These are phyloP conservation scores for Ustilago tritici DNA, from an alignment of 1,284 basidiomycete species.

Conservation along the genomic window DNA sequence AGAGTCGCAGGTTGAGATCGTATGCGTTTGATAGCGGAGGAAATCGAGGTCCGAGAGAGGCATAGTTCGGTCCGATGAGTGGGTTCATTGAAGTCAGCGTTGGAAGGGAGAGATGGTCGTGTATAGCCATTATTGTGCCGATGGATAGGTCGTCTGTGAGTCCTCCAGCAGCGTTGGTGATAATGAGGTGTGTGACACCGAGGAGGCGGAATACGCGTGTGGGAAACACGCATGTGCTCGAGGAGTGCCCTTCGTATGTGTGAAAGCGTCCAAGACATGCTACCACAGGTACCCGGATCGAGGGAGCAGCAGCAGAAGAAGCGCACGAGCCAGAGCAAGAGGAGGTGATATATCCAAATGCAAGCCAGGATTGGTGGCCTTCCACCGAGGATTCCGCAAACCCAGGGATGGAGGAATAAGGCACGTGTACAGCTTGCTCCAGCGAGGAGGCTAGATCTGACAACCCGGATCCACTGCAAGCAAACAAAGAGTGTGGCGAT, in stretches of 20 bases:
- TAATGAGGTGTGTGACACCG: conserved; percentile 80
- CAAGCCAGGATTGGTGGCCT: conserved; percentile 81
- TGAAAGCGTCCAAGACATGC: conserved; percentile 88
- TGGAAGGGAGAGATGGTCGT: conserved; percentile 84
- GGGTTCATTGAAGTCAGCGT: conserved; percentile 80
- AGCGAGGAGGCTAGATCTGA: conserved; percentile 48
- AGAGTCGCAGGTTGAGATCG: conserved; percentile 77
- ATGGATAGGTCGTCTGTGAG: conserved; percentile 79
- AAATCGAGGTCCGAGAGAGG: conserved; percentile 74
- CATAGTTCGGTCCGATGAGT: conserved; percentile 72
- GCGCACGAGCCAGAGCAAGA: no score
- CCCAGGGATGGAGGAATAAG: conserved; percentile 55
- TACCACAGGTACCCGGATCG: conserved; percentile 76
- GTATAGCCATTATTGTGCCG: conserved; percentile 85
- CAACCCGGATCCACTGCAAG: conserved; percentile 53
- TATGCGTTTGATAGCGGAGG: conserved; percentile 84
- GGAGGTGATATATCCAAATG: conserved; percentile 77
- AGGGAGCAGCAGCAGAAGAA: conserved; percentile 47
- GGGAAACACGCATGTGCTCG: conserved; percentile 76
- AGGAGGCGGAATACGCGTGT: conserved; percentile 80
- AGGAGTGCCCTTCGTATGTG: conserved; percentile 81
- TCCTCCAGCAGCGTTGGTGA: conserved; percentile 86
- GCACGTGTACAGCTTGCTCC: conserved; percentile 38
- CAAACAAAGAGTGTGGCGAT: neutral
- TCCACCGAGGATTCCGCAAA: conserved; percentile 72